phyloP scores from a whole-genome alignment of 106 monocot species.

The Platanthera zijinensis region DNA sequence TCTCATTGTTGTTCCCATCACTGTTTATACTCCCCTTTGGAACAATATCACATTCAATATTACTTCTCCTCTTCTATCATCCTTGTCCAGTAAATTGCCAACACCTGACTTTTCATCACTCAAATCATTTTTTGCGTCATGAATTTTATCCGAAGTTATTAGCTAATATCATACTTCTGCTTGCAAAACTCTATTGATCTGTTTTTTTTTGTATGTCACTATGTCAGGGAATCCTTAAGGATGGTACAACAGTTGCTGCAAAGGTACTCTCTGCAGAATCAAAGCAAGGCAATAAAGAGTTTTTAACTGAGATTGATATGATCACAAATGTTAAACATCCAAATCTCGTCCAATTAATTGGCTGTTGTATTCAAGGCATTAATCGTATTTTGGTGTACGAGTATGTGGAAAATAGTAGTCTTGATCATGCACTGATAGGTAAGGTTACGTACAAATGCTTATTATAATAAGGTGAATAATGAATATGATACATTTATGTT shows the following conservation, averaged over 20 bases:
- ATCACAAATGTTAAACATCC: constrained; percentile 50
- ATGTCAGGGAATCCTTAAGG: constrained; percentile 34
- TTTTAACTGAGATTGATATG: constrained; percentile 50
- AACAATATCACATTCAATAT: no score
- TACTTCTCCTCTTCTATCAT: not conserved
- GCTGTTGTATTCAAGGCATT: constrained; percentile 42
- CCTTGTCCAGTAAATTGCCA: not conserved
- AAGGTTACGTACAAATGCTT: not conserved
- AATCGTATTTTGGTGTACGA: constrained; percentile 51
- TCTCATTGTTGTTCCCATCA: no score
- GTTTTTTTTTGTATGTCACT: not conserved
- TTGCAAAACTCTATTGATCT: not conserved
- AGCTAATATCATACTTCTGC: not conserved
- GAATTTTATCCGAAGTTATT: not conserved
- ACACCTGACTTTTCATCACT: not conserved
- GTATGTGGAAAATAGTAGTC: constrained; percentile 42
- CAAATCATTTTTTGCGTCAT: not conserved
- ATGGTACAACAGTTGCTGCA: constrained; percentile 40
- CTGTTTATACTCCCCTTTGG: no score
- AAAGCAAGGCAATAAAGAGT: constrained; percentile 49
- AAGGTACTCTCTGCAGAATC: constrained; percentile 57
- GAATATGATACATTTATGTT: not conserved
- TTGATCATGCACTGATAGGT: constrained; percentile 39
- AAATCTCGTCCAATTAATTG: constrained; percentile 54
- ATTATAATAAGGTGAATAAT: not conserved